Evolutionary conservation across 805 yeast genomes (phyloP).

Genomic region (Candida boleticola): DNA sequence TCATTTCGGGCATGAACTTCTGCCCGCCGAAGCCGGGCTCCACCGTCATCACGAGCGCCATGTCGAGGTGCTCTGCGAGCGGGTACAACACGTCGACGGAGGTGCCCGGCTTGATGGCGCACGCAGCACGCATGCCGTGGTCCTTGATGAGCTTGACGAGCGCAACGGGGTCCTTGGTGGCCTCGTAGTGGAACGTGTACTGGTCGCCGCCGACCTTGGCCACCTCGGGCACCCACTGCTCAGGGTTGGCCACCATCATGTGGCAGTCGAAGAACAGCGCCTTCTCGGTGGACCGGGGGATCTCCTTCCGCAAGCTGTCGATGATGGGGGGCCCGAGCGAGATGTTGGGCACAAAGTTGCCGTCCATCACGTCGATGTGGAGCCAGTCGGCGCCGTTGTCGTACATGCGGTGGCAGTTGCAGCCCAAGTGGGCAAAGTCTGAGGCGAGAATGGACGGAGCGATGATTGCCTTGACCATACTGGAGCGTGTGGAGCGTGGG

Average conservation of each 20-base stretch:
- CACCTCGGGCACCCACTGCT: conserved; percentile 88
- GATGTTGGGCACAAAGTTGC: conserved; percentile 96
- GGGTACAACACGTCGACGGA: conserved; percentile 79
- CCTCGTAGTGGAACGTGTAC: conserved; percentile 94
- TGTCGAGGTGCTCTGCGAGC: conserved; percentile 74
- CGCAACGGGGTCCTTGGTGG: conserved; percentile 73
- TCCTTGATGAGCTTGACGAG: conserved; percentile 73
- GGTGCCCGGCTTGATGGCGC: conserved; percentile 93
- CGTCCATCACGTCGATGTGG: conserved; percentile 98
- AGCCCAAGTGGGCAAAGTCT: conserved; percentile 85
- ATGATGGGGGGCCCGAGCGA: conserved; percentile 93
- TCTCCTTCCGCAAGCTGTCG: conserved; percentile 66
- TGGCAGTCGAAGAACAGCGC: conserved; percentile 84
- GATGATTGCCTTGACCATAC: conserved; percentile 81
- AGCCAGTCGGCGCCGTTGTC: conserved; percentile 91
- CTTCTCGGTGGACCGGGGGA: conserved; percentile 61
- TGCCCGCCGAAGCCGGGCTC: conserved; percentile 99
- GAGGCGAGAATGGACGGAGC: conserved; percentile 95
- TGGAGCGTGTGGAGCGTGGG: background rate
- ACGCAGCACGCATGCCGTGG: conserved; percentile 88
- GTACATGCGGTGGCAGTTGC: conserved; percentile 80
- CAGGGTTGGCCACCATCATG: conserved; percentile 95
- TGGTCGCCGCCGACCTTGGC: conserved; percentile 95
- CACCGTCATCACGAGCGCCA: conserved; percentile 97
- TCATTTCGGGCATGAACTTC: conserved; percentile 91